Base-by-base conservation (phyloP, 805 yeast species). In the Zygotorulaspora danielsina region DNA sequence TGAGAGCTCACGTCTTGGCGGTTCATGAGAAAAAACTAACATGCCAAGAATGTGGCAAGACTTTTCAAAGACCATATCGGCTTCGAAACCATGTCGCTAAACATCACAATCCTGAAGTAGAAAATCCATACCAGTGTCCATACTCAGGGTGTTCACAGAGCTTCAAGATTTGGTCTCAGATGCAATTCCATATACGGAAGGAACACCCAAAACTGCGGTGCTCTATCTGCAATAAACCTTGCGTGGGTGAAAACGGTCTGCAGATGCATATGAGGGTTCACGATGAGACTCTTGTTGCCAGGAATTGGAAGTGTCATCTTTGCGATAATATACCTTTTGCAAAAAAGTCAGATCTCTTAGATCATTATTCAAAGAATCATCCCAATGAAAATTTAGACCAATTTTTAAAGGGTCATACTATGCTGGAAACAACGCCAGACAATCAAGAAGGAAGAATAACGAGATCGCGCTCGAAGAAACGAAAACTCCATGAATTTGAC, bases 211-310 rank as follows among this genome's bases (percentile, higher is more conserved):
- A 81, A 54, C 49, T 81, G 19, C 68, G 66, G 31, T 86, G 95
- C 64, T 50, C 60, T 0, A 49, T 75, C 1, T 88, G 96, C 67
- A 78, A 76, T 5, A 79, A 77, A 56, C 76, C 73, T 6, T 82
- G 88, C 65, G 81, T 82, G 8, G 95, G 94, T 19, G 76, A 73
- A 32, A 67, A 70, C 19, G 93, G 88, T 45, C 61, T 87, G 35
- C 63, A 71, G 12, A 76, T 81, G 67, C 96, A 89, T 57, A 78
- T 83, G 87, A 61, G 70, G 31, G 65, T 78, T 15, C 96, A 88
- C 59, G 79, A 79, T 48, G 76, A 71, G 4, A 51, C 55, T 2
- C 66, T 68, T 12, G 71, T 68, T 9, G 63, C 71, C n/a, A 76
- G 72, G 46, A 62, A 77, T 27, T 84, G 94, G 90, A 73, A 72